Conservation (phyloP, 208 protist species). For the Leishmania lainsoni region DNA sequence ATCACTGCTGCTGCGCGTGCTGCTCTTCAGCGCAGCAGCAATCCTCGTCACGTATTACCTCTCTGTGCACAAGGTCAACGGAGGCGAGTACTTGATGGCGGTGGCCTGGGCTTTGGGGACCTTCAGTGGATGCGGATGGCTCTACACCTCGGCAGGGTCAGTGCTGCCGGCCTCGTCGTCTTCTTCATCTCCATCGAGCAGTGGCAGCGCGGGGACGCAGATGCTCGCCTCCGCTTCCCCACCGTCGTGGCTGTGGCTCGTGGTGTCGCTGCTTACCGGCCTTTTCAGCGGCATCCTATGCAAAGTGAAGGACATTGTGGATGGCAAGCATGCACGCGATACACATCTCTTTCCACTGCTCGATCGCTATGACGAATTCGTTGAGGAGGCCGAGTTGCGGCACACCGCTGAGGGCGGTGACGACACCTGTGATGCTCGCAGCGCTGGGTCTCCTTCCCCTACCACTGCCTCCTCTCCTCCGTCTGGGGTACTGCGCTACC, state of each 20-base stretch:
- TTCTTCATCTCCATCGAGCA: not conserved
- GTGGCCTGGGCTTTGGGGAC: slow-evolving; percentile 71
- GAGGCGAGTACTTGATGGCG: slow-evolving; percentile 70
- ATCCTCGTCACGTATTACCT: slow-evolving; percentile 52
- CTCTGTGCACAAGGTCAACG: slow-evolving; percentile 46
- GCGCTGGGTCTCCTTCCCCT: not conserved
- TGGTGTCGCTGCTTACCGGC: slow-evolving; percentile 71
- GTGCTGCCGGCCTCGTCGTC: slow-evolving; percentile 17
- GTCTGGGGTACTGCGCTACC: slow-evolving; percentile 11
- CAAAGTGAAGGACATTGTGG: slow-evolving; percentile 84
- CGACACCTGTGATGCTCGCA: not conserved
- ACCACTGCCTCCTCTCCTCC: not conserved
- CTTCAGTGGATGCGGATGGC: slow-evolving; percentile 64
- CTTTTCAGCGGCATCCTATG: slow-evolving; percentile 77
- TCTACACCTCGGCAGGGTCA: slow-evolving; percentile 30
- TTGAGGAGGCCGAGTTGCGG: not conserved
- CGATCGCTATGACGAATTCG: slow-evolving; percentile 21
- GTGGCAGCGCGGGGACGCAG: not conserved
- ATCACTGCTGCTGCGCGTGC: slow-evolving; percentile 48
- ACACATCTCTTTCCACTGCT: slow-evolving; percentile 38
- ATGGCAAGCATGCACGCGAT: slow-evolving; percentile 51
- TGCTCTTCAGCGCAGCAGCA: slow-evolving; percentile 43
- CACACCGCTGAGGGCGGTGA: not conserved
- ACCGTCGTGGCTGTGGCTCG: slow-evolving; percentile 67
- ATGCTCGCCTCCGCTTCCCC: not conserved